A percentile compares a stretch with the other conserved stretches of the same genome.
Evolutionary conservation across 495 filamentous ascomycete genomes (phyloP).

Genomic region (Penicillium paradoxum): DNA sequence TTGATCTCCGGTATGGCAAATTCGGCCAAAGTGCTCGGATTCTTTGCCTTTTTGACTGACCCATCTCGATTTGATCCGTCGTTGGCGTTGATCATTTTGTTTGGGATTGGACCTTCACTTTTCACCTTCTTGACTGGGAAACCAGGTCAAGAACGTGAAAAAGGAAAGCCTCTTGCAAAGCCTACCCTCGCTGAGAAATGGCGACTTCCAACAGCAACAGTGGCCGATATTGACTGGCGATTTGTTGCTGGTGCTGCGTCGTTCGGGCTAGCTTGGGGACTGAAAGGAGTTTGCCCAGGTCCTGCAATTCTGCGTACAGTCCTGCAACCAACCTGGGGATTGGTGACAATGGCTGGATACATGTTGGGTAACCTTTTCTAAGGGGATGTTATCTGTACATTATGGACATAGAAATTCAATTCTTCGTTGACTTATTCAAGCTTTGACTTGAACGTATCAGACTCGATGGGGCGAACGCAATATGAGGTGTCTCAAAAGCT

Average conservation of each 20-base stretch:
- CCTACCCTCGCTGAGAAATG: slow-evolving; percentile 45
- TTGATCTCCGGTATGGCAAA: slow-evolving; percentile 52
- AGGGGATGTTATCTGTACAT: background rate
- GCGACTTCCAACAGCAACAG: slow-evolving; percentile 41
- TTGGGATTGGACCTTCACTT: slow-evolving; percentile 46
- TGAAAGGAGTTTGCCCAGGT: slow-evolving; percentile 53
- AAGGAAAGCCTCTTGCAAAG: slow-evolving; percentile 12
- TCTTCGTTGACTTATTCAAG: background rate
- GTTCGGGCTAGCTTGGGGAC: slow-evolving; percentile 55
- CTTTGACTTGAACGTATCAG: background rate
- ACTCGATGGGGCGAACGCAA: background rate
- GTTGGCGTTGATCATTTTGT: slow-evolving; percentile 45
- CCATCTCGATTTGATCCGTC: slow-evolving; percentile 49
- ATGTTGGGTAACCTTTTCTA: slow-evolving; percentile 36
- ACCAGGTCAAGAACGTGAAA: slow-evolving; percentile 25
- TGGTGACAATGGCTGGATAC: slow-evolving; percentile 48
- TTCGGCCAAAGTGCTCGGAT: slow-evolving; percentile 49
- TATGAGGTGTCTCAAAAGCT: slow-evolving; percentile 9
- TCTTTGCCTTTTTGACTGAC: slow-evolving; percentile 46
- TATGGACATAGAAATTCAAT: background rate
- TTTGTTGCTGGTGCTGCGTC: slow-evolving; percentile 46
- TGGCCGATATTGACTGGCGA: slow-evolving; percentile 50
- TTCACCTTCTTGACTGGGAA: slow-evolving; percentile 28
- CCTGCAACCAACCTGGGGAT: slow-evolving; percentile 47
- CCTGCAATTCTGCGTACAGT: slow-evolving; percentile 47